Evolutionary conservation across 2,329 filamentous ascomycete species (phyloP).

Genomic region (Fusarium torulosum): DNA sequence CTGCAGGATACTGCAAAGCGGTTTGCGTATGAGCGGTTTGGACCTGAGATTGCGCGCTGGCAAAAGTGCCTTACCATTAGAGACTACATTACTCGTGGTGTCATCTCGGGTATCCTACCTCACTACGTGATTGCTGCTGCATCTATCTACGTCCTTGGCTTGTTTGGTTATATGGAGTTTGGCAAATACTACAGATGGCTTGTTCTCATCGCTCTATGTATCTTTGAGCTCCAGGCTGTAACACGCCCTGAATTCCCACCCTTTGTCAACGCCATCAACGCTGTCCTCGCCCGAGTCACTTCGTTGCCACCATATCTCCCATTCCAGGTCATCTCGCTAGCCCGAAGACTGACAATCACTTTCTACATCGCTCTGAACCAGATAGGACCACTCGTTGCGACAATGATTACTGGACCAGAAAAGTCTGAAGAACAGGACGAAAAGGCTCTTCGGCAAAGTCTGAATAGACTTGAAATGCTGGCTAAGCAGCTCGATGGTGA

Average conservation of each 20-base stretch:
- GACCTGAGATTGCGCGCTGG: slow-evolving; percentile 77
- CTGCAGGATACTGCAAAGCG: slow-evolving; percentile 80
- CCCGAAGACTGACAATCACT: slow-evolving; percentile 81
- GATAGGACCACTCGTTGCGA: slow-evolving; percentile 75
- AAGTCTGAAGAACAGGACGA: slow-evolving; percentile 56
- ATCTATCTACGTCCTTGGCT: slow-evolving; percentile 70
- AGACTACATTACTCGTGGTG: slow-evolving; percentile 78
- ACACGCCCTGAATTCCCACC: slow-evolving; percentile 66
- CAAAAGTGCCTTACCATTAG: slow-evolving; percentile 73
- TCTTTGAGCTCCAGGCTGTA: slow-evolving; percentile 69
- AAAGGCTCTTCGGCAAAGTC: slow-evolving; percentile 68
- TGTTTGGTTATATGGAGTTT: slow-evolving; percentile 76
- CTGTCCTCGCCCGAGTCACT: slow-evolving; percentile 55
- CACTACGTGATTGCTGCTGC: slow-evolving; percentile 71
- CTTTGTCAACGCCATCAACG: slow-evolving; percentile 62
- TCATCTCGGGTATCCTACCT: slow-evolving; percentile 67
- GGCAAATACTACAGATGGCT: slow-evolving; percentile 76
- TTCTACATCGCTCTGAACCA: slow-evolving; percentile 87
- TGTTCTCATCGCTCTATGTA: slow-evolving; percentile 63
- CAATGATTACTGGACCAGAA: slow-evolving; percentile 47
- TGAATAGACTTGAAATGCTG: slow-evolving; percentile 75
- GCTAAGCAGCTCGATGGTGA: slow-evolving; percentile 75
- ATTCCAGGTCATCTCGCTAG: slow-evolving; percentile 83
- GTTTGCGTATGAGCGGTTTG: slow-evolving; percentile 92
- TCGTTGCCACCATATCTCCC: slow-evolving; percentile 77